Evolutionary conservation across 1,284 basidiomycete genomes (phyloP).

Genomic region (Papiliotrema laurentii): DNA sequence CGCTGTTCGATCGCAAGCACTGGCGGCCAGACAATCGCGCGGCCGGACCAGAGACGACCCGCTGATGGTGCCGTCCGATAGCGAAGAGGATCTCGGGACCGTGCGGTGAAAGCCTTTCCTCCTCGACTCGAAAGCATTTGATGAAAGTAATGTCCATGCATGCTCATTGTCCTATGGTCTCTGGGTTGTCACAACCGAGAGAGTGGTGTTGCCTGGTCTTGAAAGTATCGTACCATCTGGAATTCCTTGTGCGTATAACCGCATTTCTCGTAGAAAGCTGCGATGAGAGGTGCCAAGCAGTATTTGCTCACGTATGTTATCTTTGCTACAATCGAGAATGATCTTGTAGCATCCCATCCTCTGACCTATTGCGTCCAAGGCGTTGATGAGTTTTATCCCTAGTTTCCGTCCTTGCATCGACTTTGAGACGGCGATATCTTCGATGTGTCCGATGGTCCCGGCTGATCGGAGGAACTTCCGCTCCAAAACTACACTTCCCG

Average conservation of each 20-base stretch:
- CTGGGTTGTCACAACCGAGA: not conserved
- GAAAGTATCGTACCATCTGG: conserved; percentile 66
- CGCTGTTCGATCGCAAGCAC: conserved; percentile 7
- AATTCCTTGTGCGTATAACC: conserved; percentile 76
- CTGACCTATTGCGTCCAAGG: conserved; percentile 74
- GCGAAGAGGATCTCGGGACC: conserved; percentile 6
- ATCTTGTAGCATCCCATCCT: conserved; percentile 84
- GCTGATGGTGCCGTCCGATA: conserved; percentile 18
- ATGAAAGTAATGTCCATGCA: too few species aligned
- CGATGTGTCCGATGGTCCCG: conserved; percentile 86
- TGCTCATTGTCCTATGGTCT: not conserved
- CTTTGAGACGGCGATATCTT: conserved; percentile 92
- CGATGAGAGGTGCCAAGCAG: not conserved
- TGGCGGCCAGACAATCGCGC: conserved; percentile 12
- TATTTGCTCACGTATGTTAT: conserved; percentile 75
- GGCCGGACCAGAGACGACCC: conserved; percentile 13
- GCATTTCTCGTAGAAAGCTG: conserved; percentile 96
- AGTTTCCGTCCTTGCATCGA: conserved; percentile 79
- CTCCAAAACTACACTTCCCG: conserved; percentile 82
- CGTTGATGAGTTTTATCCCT: conserved; percentile 79
- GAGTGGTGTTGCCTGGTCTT: conserved; percentile 10
- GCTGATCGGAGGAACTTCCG: conserved; percentile 84
- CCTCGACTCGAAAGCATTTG: too few species aligned
- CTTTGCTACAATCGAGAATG: conserved; percentile 88
- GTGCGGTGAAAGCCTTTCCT: too few species aligned